phyloP scores from a whole-genome alignment of 768 basidiomycete species.

The Amyloporia xantha region DNA sequence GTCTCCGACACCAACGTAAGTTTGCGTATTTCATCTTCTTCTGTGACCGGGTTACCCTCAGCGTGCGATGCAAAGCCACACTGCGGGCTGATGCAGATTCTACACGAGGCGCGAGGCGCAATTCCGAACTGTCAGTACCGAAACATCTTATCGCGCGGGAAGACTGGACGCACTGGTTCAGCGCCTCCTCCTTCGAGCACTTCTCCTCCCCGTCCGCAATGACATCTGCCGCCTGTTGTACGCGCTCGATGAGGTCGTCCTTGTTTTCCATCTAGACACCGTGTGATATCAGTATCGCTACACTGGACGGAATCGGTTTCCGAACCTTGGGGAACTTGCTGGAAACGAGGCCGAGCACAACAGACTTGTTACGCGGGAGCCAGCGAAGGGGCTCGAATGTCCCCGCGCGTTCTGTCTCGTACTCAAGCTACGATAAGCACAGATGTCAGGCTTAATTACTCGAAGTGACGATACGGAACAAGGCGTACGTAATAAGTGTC shows the following conservation, averaged over 20 bases:
- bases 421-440: constrained; percentile 40
- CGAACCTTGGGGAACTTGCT: constrained; percentile 34
- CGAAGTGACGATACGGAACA: neutral
- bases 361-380: constrained; percentile 38
- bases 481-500: constrained; percentile 36
- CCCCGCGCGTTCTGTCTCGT: constrained; percentile 58
- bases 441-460: neutral
- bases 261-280: constrained; percentile 34
- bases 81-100: constrained; percentile 42
- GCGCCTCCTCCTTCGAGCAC: constrained; percentile 33
- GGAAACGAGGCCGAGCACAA: constrained; percentile 38
- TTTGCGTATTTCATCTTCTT: constrained; percentile 32
- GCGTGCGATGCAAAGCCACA: constrained; percentile 45
- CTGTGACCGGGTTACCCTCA: constrained; percentile 35
- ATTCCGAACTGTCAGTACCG: too few species aligned
- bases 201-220: constrained; percentile 33
- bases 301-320: neutral
- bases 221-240: constrained; percentile 37
- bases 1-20: constrained; percentile 29
- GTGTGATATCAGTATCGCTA: neutral
- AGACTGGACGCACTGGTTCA: constrained; percentile 28
- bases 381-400: constrained; percentile 49
- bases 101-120: constrained; percentile 8
- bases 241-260: constrained; percentile 31
- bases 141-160: neutral